Evolutionary conservation across 805 yeast genomes (phyloP), one percentile per base, ranked within the genome.

Genomic region (Saccharomycopsis olivae): DNA sequence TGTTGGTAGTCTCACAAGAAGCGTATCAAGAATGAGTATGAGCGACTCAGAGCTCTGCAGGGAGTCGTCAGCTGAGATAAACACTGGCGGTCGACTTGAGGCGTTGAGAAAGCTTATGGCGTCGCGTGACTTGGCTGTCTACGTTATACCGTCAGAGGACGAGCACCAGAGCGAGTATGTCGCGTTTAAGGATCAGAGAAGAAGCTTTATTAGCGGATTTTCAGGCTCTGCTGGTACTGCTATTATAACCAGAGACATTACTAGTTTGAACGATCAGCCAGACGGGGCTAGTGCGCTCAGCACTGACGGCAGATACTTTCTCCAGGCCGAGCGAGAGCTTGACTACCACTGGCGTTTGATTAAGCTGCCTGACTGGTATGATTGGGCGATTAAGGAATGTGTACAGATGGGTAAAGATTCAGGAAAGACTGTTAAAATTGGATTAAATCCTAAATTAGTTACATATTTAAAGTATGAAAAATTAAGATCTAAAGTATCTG

Each of bases 221-320:
- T 80, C 89, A 10, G 98, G 97, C 1, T 78, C 89, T 36, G 94
- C 96, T 2, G 98, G 97, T 18, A 64, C 85, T 17, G 96, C 95
- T 1, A 70, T 92, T n/a, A 69, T 89, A 15, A 78, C 95, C 3
- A 55, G 64, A 33, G 66, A 67, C 39, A 47, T 63, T 5, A 51
- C 66, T 30, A 59, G 60, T 23, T 59, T 65, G 51, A 67, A 60
- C 37, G 68, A 63, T 1, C 51, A 52, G 2, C 64, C 72, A 17
- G 62, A 60, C 9, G 85, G 86, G 1, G 71, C 74, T 35, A 94
- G 95, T 11, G 83, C 81, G 0, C 61, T 92, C 37, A 76, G 94
- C 6, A 92, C 98, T 0, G 98, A 92, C 59, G 97, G 97, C 2
- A 69, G 98, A 49, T 92, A 92, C 62, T 92, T 86, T 58, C 65